These are phyloP conservation scores for Paraglomus occultum DNA, from an alignment of 192 early-diverging fungal genomes.

Conservation along the genomic window DNA sequence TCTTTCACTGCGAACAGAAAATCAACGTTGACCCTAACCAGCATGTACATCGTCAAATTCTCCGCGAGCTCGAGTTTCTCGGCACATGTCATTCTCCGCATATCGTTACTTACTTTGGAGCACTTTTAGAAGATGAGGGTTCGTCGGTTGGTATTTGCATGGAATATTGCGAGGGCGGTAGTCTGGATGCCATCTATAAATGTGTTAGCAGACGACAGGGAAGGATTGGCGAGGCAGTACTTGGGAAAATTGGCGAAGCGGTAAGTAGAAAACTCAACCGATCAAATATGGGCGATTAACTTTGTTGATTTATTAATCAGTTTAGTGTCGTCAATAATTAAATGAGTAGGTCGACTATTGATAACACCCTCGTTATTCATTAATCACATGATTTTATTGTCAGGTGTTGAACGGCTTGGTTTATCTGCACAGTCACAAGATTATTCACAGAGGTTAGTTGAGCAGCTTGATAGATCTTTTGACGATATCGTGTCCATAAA, in stretches of 20 bases:
- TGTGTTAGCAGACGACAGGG: slow-evolving; percentile 61
- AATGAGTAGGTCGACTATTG: background rate
- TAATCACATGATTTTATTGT: slow-evolving; percentile 1
- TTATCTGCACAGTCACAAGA: slow-evolving; percentile 80
- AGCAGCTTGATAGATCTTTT: slow-evolving; percentile 12
- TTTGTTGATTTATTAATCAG: no score
- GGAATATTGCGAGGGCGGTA: slow-evolving; percentile 95
- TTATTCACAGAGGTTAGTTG: slow-evolving; percentile 85
- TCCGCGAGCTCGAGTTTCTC: slow-evolving; percentile 89
- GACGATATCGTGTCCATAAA: background rate
- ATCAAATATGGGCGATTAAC: no score
- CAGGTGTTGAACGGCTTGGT: slow-evolving; percentile 84
- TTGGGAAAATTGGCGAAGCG: slow-evolving; percentile 86
- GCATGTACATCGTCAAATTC: slow-evolving; percentile 76
- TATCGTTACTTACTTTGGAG: slow-evolving; percentile 95
- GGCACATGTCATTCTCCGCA: slow-evolving; percentile 87
- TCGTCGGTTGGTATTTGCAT: slow-evolving; percentile 89
- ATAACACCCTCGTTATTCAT: background rate
- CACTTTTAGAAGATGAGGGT: slow-evolving; percentile 79
- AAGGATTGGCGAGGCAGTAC: slow-evolving; percentile 82
- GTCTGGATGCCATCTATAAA: slow-evolving; percentile 91
- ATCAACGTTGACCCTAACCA: slow-evolving; percentile 67
- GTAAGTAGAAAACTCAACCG: slow-evolving; percentile 34
- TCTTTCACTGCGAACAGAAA: slow-evolving; percentile 32
- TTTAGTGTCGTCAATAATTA: no score